Evolutionary conservation across 371 early-diverging fungal species (phyloP).

Genomic region (Mucor lusitanicus): DNA sequence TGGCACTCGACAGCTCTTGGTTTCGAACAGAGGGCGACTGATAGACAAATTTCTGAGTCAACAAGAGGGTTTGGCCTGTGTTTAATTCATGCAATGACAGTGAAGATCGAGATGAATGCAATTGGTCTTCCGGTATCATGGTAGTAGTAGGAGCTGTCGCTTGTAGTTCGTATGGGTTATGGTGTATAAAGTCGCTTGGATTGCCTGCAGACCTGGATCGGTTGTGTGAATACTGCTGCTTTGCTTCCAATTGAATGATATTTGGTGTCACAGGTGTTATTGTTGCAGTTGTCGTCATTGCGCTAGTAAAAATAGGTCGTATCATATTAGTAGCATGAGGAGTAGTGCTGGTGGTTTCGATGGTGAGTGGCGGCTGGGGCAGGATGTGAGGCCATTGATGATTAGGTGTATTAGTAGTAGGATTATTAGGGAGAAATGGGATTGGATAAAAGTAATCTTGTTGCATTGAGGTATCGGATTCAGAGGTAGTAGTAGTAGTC

Average conservation of each 20-base stretch:
- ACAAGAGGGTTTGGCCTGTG: slow-evolving; percentile 38
- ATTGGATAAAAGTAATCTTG: slow-evolving; percentile 8
- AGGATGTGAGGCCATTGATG: not conserved
- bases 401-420: slow-evolving; percentile 1
- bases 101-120: slow-evolving; percentile 23
- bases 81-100: slow-evolving; percentile 36
- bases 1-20: not conserved
- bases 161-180: slow-evolving; percentile 6
- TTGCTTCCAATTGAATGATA: slow-evolving; percentile 4
- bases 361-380: not conserved
- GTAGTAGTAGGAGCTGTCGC: not conserved
- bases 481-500: not conserved
- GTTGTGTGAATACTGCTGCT: slow-evolving; percentile 28
- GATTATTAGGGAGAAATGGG: not conserved
- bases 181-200: slow-evolving; percentile 18
- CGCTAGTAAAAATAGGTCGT: not conserved
- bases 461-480: not conserved
- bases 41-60: slow-evolving; percentile 46
- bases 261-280: slow-evolving; percentile 15
- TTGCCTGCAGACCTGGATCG: slow-evolving; percentile 39
- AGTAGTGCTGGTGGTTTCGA: not conserved
- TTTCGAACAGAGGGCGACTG: slow-evolving; percentile 26
- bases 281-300: slow-evolving; percentile 8
- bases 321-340: not conserved
- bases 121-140: slow-evolving; percentile 3